Conservation (phyloP, 2,329 filamentous ascomycete species). For the Claviceps quebecensis region DNA sequence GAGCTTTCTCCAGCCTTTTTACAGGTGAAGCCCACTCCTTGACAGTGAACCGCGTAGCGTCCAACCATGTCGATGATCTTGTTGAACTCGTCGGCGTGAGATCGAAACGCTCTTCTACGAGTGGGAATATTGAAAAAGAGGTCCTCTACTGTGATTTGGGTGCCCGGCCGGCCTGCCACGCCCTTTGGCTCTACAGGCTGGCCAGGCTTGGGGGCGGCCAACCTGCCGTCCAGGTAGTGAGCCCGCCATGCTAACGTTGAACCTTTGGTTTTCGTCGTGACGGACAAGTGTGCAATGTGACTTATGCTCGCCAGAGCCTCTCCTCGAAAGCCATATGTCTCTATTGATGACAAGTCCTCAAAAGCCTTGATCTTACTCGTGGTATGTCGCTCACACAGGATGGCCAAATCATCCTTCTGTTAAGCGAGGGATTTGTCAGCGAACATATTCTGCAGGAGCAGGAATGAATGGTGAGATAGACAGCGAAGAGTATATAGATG, state of each 20-base stretch:
- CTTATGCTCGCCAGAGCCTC: constrained; percentile 96
- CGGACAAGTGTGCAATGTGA: constrained; percentile 88
- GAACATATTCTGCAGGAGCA: background rate
- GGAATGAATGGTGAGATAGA: background rate
- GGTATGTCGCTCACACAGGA: constrained; percentile 90
- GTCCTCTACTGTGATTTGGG: constrained; percentile 92
- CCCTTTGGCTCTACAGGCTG: constrained; percentile 77
- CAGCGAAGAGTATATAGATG: background rate
- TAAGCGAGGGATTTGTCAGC: too few relatives aligned
- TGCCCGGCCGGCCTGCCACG: constrained; percentile 75
- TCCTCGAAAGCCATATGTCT: constrained; percentile 94
- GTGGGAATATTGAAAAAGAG: constrained; percentile 94
- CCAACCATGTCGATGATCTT: constrained; percentile 95
- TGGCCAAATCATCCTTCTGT: constrained; percentile 78
- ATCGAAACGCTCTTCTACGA: constrained; percentile 77
- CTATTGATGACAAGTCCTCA: constrained; percentile 79
- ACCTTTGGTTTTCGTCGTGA: constrained; percentile 84
- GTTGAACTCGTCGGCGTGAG: constrained; percentile 85
- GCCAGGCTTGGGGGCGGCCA: constrained; percentile 74
- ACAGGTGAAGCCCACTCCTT: constrained; percentile 85
- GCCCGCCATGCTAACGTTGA: constrained; percentile 85
- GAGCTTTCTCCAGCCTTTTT: constrained; percentile 89
- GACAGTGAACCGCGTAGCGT: constrained; percentile 83
- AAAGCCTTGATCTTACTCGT: constrained; percentile 92
- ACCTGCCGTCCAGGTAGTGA: constrained; percentile 69